phyloP scores from a whole-genome alignment of 2,329 filamentous ascomycete species.

The Fusarium nisikadoi region DNA sequence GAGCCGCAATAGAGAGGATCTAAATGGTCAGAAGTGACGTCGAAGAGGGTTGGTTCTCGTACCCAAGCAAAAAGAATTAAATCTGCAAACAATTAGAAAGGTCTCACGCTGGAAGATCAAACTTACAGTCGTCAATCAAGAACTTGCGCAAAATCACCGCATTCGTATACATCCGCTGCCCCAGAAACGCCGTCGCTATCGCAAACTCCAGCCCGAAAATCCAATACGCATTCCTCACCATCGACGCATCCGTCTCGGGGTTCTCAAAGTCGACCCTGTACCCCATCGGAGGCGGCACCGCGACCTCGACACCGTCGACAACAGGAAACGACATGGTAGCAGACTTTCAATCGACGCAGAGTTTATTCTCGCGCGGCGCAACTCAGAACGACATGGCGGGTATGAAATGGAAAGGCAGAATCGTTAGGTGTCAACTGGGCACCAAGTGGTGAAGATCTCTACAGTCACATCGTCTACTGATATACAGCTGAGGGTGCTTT shows the following conservation, averaged over 20 bases:
- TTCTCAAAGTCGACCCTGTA: slow-evolving; percentile 4
- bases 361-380: neutral
- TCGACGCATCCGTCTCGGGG: neutral
- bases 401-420: neutral
- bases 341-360: neutral
- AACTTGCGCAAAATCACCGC: slow-evolving; percentile 6
- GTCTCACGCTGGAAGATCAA: no score
- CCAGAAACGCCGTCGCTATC: slow-evolving; percentile 7
- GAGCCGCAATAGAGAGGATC: neutral
- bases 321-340: slow-evolving; percentile 11
- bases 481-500: neutral
- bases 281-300: neutral
- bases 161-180: slow-evolving; percentile 19
- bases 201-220: slow-evolving; percentile 12
- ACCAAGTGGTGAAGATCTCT: neutral
- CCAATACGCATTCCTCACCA: slow-evolving; percentile 18
- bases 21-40: neutral
- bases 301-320: slow-evolving; percentile 8
- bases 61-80: slow-evolving; percentile 16
- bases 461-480: neutral
- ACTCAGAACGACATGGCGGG: neutral
- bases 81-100: neutral
- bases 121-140: slow-evolving; percentile 10
- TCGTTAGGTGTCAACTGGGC: neutral
- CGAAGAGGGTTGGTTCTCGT: rapidly evolving